phyloP scores from a whole-genome alignment of 495 filamentous ascomycete species.

The Glarea lozoyensis region DNA sequence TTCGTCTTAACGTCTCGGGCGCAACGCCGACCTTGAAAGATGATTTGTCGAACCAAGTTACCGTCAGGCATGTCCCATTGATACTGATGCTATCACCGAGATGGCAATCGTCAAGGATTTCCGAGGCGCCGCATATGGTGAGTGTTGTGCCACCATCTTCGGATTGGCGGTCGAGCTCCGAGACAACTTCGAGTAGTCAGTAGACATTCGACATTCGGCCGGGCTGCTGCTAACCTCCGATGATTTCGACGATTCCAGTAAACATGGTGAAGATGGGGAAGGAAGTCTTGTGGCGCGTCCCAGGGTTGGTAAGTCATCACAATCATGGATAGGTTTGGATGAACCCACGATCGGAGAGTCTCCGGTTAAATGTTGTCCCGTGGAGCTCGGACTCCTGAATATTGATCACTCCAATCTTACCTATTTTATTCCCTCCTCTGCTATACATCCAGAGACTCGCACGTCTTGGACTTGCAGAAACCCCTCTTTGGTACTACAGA shows the following conservation, averaged over 20 bases:
- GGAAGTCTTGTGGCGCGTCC: too few relatives aligned
- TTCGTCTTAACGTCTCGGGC: constrained; percentile 92
- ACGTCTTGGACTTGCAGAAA: too few relatives aligned
- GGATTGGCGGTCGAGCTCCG: constrained; percentile 70
- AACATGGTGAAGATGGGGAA: constrained; percentile 56
- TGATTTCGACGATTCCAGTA: constrained; percentile 90
- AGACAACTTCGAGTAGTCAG: constrained; percentile 53
- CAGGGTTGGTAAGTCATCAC: too few relatives aligned
- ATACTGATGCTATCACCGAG: constrained; percentile 89
- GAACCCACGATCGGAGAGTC: background rate
- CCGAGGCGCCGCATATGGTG: constrained; percentile 67
- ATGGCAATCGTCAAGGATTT: constrained; percentile 72
- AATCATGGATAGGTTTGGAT: too few relatives aligned
- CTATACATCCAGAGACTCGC: too few relatives aligned
- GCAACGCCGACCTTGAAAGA: constrained; percentile 91
- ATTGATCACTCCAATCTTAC: background rate
- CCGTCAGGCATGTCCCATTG: constrained; percentile 87
- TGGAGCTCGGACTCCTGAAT: background rate
- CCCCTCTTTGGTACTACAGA: too few relatives aligned
- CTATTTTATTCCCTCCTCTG: too few relatives aligned
- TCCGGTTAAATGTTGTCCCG: constrained; percentile 1
- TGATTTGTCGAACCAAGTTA: constrained; percentile 53
- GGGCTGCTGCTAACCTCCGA: constrained; percentile 61
- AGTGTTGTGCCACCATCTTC: constrained; percentile 79
- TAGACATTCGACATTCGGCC: constrained; percentile 14